phyloP scores from a whole-genome alignment of 495 filamentous ascomycete genomes.

The Wilcoxina mikolae region DNA sequence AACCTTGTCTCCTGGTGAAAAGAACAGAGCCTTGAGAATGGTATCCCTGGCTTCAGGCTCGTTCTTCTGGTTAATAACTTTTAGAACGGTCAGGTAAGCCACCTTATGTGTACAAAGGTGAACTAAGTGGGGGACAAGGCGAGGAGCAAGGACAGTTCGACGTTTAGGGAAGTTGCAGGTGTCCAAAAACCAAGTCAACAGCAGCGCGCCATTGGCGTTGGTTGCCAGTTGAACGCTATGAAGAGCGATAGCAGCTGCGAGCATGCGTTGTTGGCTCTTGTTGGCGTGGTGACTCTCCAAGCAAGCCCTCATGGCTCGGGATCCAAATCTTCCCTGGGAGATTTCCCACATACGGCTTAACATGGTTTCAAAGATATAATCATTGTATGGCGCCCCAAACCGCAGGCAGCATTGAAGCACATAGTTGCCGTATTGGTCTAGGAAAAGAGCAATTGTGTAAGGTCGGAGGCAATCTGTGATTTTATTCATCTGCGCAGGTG shows the following conservation, averaged over 20 bases:
- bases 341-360: constrained; percentile 89
- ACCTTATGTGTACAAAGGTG: constrained; percentile 98
- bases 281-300: constrained; percentile 90
- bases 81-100: constrained; percentile 89
- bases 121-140: constrained; percentile 88
- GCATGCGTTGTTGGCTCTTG: constrained; percentile 87
- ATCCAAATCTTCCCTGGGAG: constrained; percentile 82
- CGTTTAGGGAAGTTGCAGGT: constrained; percentile 92
- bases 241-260: constrained; percentile 85
- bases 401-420: constrained; percentile 90
- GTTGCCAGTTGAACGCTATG: constrained; percentile 95
- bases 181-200: constrained; percentile 96
- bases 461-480: constrained; percentile 71
- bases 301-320: constrained; percentile 90
- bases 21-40: constrained; percentile 85
- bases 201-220: constrained; percentile 84
- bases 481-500: constrained; percentile 63
- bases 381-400: constrained; percentile 74
- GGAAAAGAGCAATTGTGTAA: constrained; percentile 77
- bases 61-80: constrained; percentile 95
- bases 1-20: constrained; percentile 72
- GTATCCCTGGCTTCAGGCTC: constrained; percentile 87
- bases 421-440: constrained; percentile 97
- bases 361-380: constrained; percentile 98
- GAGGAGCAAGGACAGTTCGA: constrained; percentile 79